Percentiles rank a stretch among this genome's conserved stretches.
phyloP scores from a whole-genome alignment of 192 early-diverging fungal species.

The Linnemannia exigua region DNA sequence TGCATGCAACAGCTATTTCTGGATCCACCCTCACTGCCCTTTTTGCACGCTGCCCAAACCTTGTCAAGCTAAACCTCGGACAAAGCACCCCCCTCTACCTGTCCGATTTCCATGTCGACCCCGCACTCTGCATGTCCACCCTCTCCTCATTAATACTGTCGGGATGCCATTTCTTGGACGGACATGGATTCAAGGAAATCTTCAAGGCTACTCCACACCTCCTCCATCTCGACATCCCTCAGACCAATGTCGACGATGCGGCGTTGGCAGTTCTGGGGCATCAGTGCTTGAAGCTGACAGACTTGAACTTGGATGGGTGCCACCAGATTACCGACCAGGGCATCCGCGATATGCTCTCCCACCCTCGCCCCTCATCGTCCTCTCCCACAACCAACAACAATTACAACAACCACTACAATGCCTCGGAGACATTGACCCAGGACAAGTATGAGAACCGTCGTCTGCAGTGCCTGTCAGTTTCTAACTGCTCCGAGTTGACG shows the following conservation, averaged over 20 bases:
- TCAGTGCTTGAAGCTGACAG: slow-evolving; percentile 9
- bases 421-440: background rate
- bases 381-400: background rate
- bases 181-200: slow-evolving; percentile 51
- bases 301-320: slow-evolving; percentile 39
- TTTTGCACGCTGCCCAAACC: slow-evolving; percentile 26
- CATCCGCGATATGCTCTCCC: slow-evolving; percentile 35
- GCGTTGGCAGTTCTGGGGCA: slow-evolving; percentile 31
- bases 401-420: too few species aligned
- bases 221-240: slow-evolving; percentile 16
- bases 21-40: slow-evolving; percentile 37
- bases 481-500: slow-evolving; percentile 43
- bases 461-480: slow-evolving; percentile 29
- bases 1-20: slow-evolving; percentile 32
- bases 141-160: slow-evolving; percentile 18
- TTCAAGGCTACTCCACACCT: slow-evolving; percentile 32
- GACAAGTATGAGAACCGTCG: slow-evolving; percentile 27
- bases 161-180: slow-evolving; percentile 48
- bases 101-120: slow-evolving; percentile 28
- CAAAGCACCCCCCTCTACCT: slow-evolving; percentile 31
- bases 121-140: background rate
- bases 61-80: slow-evolving; percentile 33
- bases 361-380: slow-evolving; percentile 4
- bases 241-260: slow-evolving; percentile 39
- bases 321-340: slow-evolving; percentile 51